phyloP scores from a whole-genome alignment of 1,139 yeast species.

The Blastobotrys apis region DNA sequence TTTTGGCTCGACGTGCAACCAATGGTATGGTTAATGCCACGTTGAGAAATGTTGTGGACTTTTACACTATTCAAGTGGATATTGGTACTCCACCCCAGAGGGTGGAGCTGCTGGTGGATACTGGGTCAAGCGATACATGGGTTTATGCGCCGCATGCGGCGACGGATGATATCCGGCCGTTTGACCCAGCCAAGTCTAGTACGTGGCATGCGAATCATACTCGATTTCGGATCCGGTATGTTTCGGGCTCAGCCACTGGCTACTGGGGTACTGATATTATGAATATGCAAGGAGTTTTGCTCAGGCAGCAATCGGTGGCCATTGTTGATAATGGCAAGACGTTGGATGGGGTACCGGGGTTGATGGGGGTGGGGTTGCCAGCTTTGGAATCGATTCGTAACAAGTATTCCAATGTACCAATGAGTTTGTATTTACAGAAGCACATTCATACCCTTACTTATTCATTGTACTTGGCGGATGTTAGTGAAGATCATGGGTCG shows the following conservation, averaged over 20 bases:
- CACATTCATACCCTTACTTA: constrained; percentile 44
- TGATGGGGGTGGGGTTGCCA: constrained; percentile 25
- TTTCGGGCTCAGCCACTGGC: constrained; percentile 21
- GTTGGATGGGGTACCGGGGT: constrained; percentile 26
- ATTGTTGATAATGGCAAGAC: constrained; percentile 23
- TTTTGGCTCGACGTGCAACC: constrained; percentile 2
- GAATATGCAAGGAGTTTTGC: constrained; percentile 17
- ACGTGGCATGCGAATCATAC: constrained; percentile 18
- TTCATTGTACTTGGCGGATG: constrained; percentile 33
- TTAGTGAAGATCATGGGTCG: constrained; percentile 34
- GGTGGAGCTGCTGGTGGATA: constrained; percentile 41
- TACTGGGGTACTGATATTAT: constrained; percentile 23
- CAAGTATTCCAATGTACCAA: constrained; percentile 24
- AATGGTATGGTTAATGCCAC: constrained; percentile 8
- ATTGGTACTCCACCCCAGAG: constrained; percentile 42
- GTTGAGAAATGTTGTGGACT: constrained; percentile 10
- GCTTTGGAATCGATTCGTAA: constrained; percentile 16
- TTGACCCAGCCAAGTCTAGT: constrained; percentile 15
- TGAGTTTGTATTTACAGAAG: constrained; percentile 36
- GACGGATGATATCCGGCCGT: constrained; percentile 13
- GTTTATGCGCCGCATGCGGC: constrained; percentile 31
- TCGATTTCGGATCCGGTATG: constrained; percentile 18
- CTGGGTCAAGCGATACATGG: constrained; percentile 48
- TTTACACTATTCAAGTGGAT: constrained; percentile 27
- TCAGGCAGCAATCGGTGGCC: constrained; percentile 24